phyloP scores from a whole-genome alignment of 2,329 filamentous ascomycete species.

The Fusarium chaquense region DNA sequence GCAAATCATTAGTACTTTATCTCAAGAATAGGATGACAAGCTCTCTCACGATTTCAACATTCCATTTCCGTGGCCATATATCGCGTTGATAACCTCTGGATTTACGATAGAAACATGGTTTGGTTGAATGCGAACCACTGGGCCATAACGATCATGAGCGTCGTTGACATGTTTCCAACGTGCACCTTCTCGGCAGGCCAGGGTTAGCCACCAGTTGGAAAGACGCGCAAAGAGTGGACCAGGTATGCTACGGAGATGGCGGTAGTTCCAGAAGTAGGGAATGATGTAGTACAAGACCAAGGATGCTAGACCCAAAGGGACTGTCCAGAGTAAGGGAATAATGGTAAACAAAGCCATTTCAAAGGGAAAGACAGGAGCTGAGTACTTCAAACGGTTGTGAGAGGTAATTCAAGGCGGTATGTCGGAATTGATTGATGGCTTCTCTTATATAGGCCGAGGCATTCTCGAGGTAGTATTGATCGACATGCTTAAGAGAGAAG shows the following conservation, averaged over 20 bases:
- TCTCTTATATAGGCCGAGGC: not conserved
- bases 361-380: too few species aligned
- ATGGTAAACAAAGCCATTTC: not conserved
- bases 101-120: not conserved
- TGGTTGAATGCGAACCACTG: conserved; percentile 7
- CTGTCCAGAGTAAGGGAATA: not conserved
- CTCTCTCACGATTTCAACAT: conserved; percentile 3
- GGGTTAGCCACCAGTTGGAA: conserved; percentile 4
- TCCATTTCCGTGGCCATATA: conserved; percentile 14
- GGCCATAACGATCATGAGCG: not conserved
- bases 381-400: not conserved
- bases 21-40: rapidly evolving
- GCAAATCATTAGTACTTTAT: not conserved
- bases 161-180: conserved; percentile 1
- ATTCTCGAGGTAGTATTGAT: not conserved
- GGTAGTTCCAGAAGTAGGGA: conserved; percentile 6
- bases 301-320: not conserved
- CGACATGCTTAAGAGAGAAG: not conserved
- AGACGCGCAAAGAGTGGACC: not conserved
- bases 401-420: not conserved
- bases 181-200: not conserved
- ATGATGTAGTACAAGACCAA: not conserved
- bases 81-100: not conserved
- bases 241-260: not conserved
- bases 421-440: not conserved